A percentile compares a stretch with the other conserved stretches of the same genome.
Conservation (phyloP, 495 filamentous ascomycete genomes). For the Hypomontagnella monticulosa region DNA sequence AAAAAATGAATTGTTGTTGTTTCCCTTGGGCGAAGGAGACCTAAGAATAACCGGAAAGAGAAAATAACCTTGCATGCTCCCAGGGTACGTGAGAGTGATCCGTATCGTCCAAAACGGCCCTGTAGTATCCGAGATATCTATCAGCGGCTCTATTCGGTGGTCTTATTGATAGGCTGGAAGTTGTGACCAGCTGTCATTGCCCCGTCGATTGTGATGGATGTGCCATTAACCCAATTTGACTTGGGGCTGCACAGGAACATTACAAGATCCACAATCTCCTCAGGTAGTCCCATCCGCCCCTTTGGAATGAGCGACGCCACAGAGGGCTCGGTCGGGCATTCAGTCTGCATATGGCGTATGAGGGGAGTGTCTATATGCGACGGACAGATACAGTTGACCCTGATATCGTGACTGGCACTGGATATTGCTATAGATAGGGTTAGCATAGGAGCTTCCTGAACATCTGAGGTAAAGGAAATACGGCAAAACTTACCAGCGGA, state of each 20-base stretch:
- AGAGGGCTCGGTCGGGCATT: neutral
- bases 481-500: neutral
- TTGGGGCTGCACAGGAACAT: constrained; percentile 9
- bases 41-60: too few species aligned
- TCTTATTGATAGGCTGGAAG: neutral
- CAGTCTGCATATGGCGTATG: neutral
- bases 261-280: constrained; percentile 7
- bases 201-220: constrained; percentile 5
- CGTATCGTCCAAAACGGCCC: too few species aligned
- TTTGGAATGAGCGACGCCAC: neutral
- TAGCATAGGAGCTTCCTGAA: neutral
- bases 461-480: neutral
- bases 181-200: constrained; percentile 6
- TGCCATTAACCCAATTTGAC: constrained; percentile 6
- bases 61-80: too few species aligned
- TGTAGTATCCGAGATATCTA: too few species aligned
- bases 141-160: too few species aligned
- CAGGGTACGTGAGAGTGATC: too few species aligned
- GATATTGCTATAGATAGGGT: neutral
- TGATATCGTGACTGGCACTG: constrained; percentile 3
- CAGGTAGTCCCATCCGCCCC: constrained; percentile 11
- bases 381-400: constrained; percentile 11
- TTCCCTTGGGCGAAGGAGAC: too few species aligned
- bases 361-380: constrained; percentile 7
- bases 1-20: too few species aligned